Base-by-base conservation (phyloP, 345 rosid genomes). In the Brassica cretica region DNA sequence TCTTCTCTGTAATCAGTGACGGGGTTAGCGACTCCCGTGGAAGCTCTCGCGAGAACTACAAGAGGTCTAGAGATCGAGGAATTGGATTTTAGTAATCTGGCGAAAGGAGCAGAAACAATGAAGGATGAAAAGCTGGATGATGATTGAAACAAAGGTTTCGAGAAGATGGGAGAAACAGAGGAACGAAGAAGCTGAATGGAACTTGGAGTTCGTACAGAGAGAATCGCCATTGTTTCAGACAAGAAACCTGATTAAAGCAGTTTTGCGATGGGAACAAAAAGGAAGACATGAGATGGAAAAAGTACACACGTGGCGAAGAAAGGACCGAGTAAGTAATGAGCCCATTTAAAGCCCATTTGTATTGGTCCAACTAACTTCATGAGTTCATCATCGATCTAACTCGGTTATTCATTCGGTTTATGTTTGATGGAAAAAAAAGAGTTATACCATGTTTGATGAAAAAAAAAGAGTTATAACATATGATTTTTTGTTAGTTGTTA, bases 21-120 rank as follows among this genome's bases (percentile, higher is more conserved):
- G 6, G 78, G 64, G 10, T 63, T 82, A 6, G 46, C 70, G 21
- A 74, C 81, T 11, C 86, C 74, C 3, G 87, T 72, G 11, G 85
- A 81, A 63, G 94, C 90, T 78, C 80, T 80, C 27, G 75, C 51
- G 1, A 74, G 64, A 56, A 56, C 33, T 1, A 79, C 9, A 30
- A 68, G 84, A 15, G 79, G 62, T 8, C 18, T 79, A 6, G 46
- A 16, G 37, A 44, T 12, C 3, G 55, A 68, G 2, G 30, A 61
- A 21, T 51, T 29, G 8, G 75, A 5, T 62, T 49, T 46, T 53
- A n/a, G n/a, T n/a, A 58, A 46, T 68, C 10, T 25, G 39, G 78
- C 64, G 33, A 64, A 64, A 1, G 79, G 72, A 71, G 9, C 21
- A 27, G 77, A 55, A 35, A 61, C 53, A 41, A 5, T 18, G 15